Percentiles rank a stretch among this genome's conserved stretches.
Evolutionary conservation across 345 rosid genomes (phyloP).

Genomic region (Pistacia vera): DNA sequence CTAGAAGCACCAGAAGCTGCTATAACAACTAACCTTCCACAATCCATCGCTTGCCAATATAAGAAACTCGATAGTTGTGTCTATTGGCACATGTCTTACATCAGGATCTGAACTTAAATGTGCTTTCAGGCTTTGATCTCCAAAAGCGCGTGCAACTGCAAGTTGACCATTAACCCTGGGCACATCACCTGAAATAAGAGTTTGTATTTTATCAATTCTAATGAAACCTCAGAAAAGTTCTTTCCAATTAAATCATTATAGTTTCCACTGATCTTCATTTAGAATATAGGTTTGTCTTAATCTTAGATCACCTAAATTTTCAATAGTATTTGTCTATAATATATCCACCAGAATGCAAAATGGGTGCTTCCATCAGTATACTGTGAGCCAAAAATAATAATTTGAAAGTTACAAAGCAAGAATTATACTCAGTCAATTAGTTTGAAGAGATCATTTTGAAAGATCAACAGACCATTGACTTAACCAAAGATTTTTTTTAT

Average conservation of each 20-base stretch:
- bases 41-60: constrained; percentile 64
- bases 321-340: not conserved
- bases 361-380: not conserved
- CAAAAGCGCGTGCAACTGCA: constrained; percentile 65
- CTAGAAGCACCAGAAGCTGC: not conserved
- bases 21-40: constrained; percentile 57
- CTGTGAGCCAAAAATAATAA: not conserved
- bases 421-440: not conserved
- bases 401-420: not conserved
- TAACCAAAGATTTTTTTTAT: not conserved
- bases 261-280: not conserved
- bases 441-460: not conserved
- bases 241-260: not conserved
- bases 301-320: not conserved
- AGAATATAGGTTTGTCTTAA: not conserved
- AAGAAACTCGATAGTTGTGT: constrained; percentile 44
- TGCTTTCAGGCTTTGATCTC: constrained; percentile 65
- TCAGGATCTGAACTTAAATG: constrained; percentile 63
- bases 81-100: constrained; percentile 47
- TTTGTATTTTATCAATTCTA: constrained; percentile 11
- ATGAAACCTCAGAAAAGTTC: not conserved
- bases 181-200: constrained; percentile 53
- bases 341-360: not conserved
- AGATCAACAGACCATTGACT: not conserved
- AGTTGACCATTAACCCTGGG: constrained; percentile 67